Evolutionary conservation across 1,139 yeast genomes (phyloP).

Genomic region (Torulaspora globosa): DNA sequence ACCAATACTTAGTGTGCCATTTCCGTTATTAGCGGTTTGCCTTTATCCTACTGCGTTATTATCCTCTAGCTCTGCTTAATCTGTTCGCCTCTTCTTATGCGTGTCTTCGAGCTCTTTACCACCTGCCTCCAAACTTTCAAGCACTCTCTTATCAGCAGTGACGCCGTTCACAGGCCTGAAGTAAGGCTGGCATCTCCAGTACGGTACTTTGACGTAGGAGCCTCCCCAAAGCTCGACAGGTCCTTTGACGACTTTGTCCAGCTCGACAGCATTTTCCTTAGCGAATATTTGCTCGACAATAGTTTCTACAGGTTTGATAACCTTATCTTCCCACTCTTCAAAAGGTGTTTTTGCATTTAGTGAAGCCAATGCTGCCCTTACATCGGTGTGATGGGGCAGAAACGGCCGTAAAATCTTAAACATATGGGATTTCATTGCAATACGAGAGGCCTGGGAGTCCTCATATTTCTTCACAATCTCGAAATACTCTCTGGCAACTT

Average conservation of each 20-base stretch:
- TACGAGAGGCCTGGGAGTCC: slow-evolving; percentile 71
- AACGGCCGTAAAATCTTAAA: slow-evolving; percentile 83
- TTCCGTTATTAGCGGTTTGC: background rate
- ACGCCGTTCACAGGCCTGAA: slow-evolving; percentile 81
- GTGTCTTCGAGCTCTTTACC: slow-evolving; percentile 6
- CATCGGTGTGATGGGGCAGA: slow-evolving; percentile 65
- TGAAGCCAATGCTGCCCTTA: slow-evolving; percentile 68
- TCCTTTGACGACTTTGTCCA: slow-evolving; percentile 54
- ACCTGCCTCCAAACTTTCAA: slow-evolving; percentile 30
- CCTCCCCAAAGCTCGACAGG: slow-evolving; percentile 73
- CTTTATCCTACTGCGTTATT: slow-evolving; percentile 13
- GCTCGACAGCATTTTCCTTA: slow-evolving; percentile 39
- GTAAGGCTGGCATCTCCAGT: slow-evolving; percentile 96
- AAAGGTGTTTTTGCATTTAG: slow-evolving; percentile 42
- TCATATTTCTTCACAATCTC: slow-evolving; percentile 61
- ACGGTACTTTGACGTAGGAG: slow-evolving; percentile 75
- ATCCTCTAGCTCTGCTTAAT: slow-evolving; percentile 13
- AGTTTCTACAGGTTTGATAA: slow-evolving; percentile 64
- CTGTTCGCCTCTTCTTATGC: slow-evolving; percentile 25
- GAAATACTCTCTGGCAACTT: slow-evolving; percentile 76
- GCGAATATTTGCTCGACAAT: slow-evolving; percentile 55
- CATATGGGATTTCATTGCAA: slow-evolving; percentile 88
- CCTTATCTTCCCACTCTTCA: slow-evolving; percentile 58
- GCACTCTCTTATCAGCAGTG: slow-evolving; percentile 45
- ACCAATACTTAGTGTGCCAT: background rate